Evolutionary conservation across 2,329 filamentous ascomycete genomes (phyloP), one percentile per base, ranked within the genome.

Genomic region (Trichoderma citrinoviride): DNA sequence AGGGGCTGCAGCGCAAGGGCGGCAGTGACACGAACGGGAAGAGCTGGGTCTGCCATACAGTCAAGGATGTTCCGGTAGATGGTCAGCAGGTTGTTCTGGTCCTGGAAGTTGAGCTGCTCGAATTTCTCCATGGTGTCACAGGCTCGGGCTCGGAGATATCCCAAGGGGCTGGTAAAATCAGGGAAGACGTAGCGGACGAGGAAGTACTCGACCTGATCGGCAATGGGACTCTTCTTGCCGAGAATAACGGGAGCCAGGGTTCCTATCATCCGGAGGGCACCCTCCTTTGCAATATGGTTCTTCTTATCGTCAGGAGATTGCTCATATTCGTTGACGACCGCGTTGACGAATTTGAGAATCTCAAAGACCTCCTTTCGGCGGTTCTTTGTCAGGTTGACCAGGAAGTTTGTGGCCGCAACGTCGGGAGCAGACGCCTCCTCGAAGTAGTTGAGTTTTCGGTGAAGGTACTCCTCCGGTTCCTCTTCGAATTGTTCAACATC

Each of bases 91-190:
- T 99, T 98, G 81, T 94, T 93, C 63, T 90, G 87, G 73, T 99
- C 94, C 81, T 96, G 93, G 85, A 98, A 99, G 76, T 99, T 91
- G 68, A 98, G 87, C 77, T 94, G 90, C 79, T 98, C 93, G 70
- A 98, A 99, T 79, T 98, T 98, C 82, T 98, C 95, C 66, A 99
- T 87, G 0, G 94, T 97, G 75, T 99, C 94, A 78, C 95, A 99
- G 69, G 95, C 95, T 69, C 95, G 90, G 40, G 95, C 95, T 65
- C 95, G 90, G 55, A 99, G 87, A 80, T 93, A 98, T 41, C 94
- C 95, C 74, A 96, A 91, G 15, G 87, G 84, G 78, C 92, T 98
- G 71, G 92, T 89, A 82, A 99, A 99, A 74, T 99, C 95, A 53
- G 95, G 95, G 82, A 99, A 98, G 65, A 99, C 95, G 74, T 98